Evolutionary conservation across 805 yeast species (phyloP), one percentile per base, ranked within the genome.

Genomic region (Yamadazyma takamatsuzukensis): DNA sequence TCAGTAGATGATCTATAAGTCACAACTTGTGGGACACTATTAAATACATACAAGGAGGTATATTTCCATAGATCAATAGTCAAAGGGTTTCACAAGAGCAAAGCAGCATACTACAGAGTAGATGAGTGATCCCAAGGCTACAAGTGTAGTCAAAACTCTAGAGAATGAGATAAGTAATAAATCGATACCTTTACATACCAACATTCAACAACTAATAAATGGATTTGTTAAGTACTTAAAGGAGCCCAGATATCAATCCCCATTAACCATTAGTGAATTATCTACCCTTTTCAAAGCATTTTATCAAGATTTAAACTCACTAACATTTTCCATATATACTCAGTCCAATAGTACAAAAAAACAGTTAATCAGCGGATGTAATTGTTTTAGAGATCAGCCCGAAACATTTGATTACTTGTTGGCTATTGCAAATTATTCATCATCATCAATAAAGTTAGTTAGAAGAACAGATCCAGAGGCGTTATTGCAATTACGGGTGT

Each of bases 181-280:
- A 17, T 25, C 25, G 8, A 17, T 24, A 14, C 24, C 31, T 3
- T 12, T 33, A 25, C 22, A 36, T 24, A 13, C 28, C 12, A 13
- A 32, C 18, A 18, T 30, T 9, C 23, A 31, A 12, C 32, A 21
- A 18, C 36, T 36, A 12, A 23, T 39, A 10, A 25, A 32, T 10
- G 35, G 36, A 5, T 43, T 43, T 24, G 18, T 59, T 19, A 53
- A 49, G 34, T 64, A 64, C 34, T 49, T 66, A 34, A 61, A 61
- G 40, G 72, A 65, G 38, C 72, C 72, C 8, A 52, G 71, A 16
- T 66, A 57, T 39, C 70, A 59, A 45, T 48, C 61, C 24, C 72
- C 72, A 5, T 48, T 66, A 15, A 51, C 65, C 8, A 46, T 64
- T 15, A 30, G 37, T 14, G 70, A 66, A 41, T 47, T 66, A 22